Evolutionary conservation across 1,284 basidiomycete species (phyloP), one percentile per base, ranked within the genome.

Genomic region (Coriolopsis trogii): DNA sequence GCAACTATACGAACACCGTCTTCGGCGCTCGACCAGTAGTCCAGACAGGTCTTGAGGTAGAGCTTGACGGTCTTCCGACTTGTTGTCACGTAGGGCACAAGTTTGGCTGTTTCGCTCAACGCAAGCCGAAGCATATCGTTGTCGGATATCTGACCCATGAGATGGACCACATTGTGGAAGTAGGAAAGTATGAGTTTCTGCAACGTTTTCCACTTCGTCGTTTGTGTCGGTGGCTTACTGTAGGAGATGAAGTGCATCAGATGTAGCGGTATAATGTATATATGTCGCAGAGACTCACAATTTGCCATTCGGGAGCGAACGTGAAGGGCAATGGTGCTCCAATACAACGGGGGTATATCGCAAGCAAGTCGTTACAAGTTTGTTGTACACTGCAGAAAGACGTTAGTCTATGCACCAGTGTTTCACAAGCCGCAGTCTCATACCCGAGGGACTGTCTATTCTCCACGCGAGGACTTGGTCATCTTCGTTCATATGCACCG

Each of bases 291-390:
- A 9, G 7, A 73, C 90, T 46, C 63, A 95, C 93, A 91, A 89
- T 79, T 88, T 91, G 51, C 93, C 95, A 62, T 85, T 86, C 0
- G 85, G 67, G 10, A 92, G 78, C 3, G 84, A 86, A 73, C 94
- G 95, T 74, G 85, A 93, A 0, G 96, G 95, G 33, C 91, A 79
- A 66, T 98, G 95, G 64, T 95, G 87, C 50, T 84, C 79, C 10
- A 99, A 80, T 2, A 98, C 82, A 29, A 98, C 81, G 0, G 96
- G 96, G 0, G 94, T 95, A 72, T 93, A 99, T 67, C 87, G 87
- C 44, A 99, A 77, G 0, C 94, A 76, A 2, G 95, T 97, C 12
- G 85, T 82, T 28, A 99, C 79, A 18, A 99, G 80, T 72, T 97
- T 97, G 76, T 90, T 91, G 75, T 96, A 99, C 15, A 96, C 93